Conservation (phyloP, 805 yeast genomes). For the Jamesozyma piceae region DNA sequence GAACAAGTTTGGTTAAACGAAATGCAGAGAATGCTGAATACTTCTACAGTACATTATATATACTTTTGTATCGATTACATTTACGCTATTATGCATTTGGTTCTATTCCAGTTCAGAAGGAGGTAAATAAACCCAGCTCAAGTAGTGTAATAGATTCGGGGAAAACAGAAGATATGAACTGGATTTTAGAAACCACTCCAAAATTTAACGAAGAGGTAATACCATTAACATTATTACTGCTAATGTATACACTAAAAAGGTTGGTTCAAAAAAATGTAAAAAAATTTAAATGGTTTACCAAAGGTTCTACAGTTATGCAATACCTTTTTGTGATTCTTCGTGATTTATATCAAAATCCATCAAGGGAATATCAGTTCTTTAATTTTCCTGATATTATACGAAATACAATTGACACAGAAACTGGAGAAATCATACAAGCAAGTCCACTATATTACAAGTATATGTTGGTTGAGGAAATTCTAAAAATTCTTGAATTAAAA, state of each 20-base stretch:
- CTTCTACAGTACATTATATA: conserved; percentile 17
- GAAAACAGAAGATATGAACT: conserved; percentile 9
- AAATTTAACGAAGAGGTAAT: conserved; percentile 13
- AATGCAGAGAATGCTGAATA: conserved; percentile 9
- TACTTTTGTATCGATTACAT: conserved; percentile 22
- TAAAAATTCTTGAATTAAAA: conserved; percentile 17
- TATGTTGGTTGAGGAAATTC: conserved; percentile 19
- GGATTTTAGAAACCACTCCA: conserved; percentile 11
- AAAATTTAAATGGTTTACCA: conserved; percentile 21
- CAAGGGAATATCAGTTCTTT: conserved; percentile 7
- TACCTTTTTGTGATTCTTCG: conserved; percentile 22
- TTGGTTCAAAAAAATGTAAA: conserved; percentile 13
- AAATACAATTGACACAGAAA: conserved; percentile 10
- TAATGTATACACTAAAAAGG: conserved; percentile 20
- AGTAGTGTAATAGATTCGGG: not conserved
- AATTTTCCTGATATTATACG: not conserved
- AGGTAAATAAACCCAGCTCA: not conserved
- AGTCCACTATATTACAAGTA: conserved; percentile 13
- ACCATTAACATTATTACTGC: conserved; percentile 15
- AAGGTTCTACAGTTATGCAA: conserved; percentile 28
- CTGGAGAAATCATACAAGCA: conserved; percentile 11
- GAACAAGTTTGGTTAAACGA: conserved; percentile 4
- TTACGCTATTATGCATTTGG: conserved; percentile 18
- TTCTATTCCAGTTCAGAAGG: conserved; percentile 6
- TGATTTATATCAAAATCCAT: conserved; percentile 18